These are phyloP conservation scores for Mortierella claussenii DNA, from an alignment of 192 early-diverging fungal species.

Conservation along the genomic window DNA sequence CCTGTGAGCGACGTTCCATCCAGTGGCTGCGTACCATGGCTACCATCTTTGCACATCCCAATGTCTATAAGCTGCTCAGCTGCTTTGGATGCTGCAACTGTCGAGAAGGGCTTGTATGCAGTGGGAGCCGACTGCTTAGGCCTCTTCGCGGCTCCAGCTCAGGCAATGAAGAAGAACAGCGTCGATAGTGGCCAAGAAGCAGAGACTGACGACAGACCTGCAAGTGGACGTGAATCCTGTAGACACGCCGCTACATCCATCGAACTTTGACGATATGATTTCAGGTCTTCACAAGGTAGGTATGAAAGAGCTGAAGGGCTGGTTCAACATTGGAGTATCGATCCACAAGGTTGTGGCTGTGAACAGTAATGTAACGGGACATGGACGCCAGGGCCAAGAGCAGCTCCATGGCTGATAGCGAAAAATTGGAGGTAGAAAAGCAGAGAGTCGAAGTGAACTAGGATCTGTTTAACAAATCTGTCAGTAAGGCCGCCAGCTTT, in stretches of 20 bases:
- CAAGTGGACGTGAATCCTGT: conserved; percentile 3
- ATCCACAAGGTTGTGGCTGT: background rate
- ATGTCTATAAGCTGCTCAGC: conserved; percentile 2
- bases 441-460: background rate
- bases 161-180: background rate
- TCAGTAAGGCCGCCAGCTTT: conserved; percentile 33
- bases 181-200: background rate
- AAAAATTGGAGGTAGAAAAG: background rate
- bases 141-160: background rate
- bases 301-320: conserved; percentile 14
- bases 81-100: conserved; percentile 35
- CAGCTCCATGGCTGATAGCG: background rate
- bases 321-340: conserved; percentile 18
- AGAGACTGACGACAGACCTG: background rate
- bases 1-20: conserved; percentile 28
- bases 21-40: conserved; percentile 18
- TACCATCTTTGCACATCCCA: conserved; percentile 1
- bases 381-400: background rate
- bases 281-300: conserved; percentile 5
- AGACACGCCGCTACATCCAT: conserved; percentile 1
- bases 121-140: conserved; percentile 19
- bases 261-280: conserved; percentile 13
- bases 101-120: conserved; percentile 4
- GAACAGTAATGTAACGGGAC: background rate
- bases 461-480: conserved; percentile 30